phyloP scores from a whole-genome alignment of 2,329 filamentous ascomycete genomes.

The Hypoxylon sp. region DNA sequence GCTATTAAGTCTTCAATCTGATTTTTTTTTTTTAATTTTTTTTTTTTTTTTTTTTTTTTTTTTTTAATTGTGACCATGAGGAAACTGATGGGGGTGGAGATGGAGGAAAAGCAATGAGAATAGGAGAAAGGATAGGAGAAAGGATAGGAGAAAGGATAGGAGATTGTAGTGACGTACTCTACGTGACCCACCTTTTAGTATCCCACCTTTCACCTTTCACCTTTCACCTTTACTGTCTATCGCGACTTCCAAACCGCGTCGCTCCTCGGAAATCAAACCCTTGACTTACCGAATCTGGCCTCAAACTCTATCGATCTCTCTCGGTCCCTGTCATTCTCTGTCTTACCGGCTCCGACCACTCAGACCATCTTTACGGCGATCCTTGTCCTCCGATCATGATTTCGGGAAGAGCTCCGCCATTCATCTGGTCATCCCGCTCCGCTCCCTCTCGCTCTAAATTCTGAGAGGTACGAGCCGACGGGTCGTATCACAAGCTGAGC shows the following conservation, averaged over 20 bases:
- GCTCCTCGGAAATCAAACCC: conserved; percentile 8
- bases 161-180: conserved; percentile 16
- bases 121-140: not conserved
- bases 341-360: conserved; percentile 21
- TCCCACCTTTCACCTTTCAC: conserved; percentile 7
- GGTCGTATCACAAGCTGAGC: conserved; percentile 8
- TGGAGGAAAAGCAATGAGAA: conserved; percentile 1
- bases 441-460: conserved; percentile 7
- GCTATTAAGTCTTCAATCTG: conserved; percentile 5
- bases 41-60: not conserved
- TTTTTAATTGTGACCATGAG: conserved; percentile 5
- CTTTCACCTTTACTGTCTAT: not conserved
- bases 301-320: conserved; percentile 8
- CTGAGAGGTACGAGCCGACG: conserved; percentile 19
- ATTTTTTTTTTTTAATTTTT: conserved; percentile 3
- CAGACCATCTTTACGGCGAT: conserved; percentile 6
- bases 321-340: too few relatives aligned
- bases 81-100: conserved; percentile 11
- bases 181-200: conserved; percentile 8
- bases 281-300: conserved; percentile 24
- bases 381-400: conserved; percentile 30
- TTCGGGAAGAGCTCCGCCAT: conserved; percentile 14
- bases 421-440: conserved; percentile 12
- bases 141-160: not conserved
- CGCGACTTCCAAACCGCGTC: conserved; percentile 8